Percentiles rank a stretch among this genome's conserved stretches.
Conservation (phyloP, 2,329 filamentous ascomycete species). For the Zymoseptoria ardabiliae region DNA sequence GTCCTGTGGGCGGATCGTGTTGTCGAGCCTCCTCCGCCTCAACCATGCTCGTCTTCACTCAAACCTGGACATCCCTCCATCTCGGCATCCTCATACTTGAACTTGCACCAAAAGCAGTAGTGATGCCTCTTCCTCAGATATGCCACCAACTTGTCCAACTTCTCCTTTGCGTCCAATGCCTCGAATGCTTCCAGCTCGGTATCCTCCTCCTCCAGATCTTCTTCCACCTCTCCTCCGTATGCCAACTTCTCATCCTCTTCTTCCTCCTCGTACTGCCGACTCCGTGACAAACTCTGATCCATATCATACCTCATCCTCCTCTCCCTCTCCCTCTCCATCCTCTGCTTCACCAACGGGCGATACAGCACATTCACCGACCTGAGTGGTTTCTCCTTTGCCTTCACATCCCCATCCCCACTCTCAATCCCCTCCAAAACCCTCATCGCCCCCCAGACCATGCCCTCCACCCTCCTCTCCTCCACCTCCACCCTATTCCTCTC, state of each 20-base stretch:
- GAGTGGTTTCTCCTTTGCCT: slow-evolving; percentile 10
- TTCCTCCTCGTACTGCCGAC: slow-evolving; percentile 63
- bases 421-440: slow-evolving; percentile 60
- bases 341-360: slow-evolving; percentile 62
- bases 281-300: slow-evolving; percentile 53
- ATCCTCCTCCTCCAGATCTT: slow-evolving; percentile 72
- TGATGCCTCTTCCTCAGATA: slow-evolving; percentile 63
- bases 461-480: slow-evolving; percentile 61
- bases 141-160: slow-evolving; percentile 57
- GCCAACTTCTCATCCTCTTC: slow-evolving; percentile 64
- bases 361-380: slow-evolving; percentile 69
- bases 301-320: slow-evolving; percentile 58
- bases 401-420: slow-evolving; percentile 9
- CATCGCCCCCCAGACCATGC: slow-evolving; percentile 68
- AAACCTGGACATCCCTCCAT: slow-evolving; percentile 87
- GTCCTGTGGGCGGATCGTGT: no score
- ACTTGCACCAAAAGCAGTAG: slow-evolving; percentile 98
- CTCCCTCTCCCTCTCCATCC: slow-evolving; percentile 64
- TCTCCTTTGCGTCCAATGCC: slow-evolving; percentile 57
- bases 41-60: slow-evolving; percentile 75
- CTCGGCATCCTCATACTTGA: slow-evolving; percentile 57
- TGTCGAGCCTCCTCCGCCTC: background rate
- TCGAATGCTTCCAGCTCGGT: slow-evolving; percentile 74
- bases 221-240: slow-evolving; percentile 55
- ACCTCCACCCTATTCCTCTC: slow-evolving; percentile 64